These are phyloP conservation scores for Choricystis sp. DNA, from an alignment of 139 green algal species.

Conservation along the genomic window DNA sequence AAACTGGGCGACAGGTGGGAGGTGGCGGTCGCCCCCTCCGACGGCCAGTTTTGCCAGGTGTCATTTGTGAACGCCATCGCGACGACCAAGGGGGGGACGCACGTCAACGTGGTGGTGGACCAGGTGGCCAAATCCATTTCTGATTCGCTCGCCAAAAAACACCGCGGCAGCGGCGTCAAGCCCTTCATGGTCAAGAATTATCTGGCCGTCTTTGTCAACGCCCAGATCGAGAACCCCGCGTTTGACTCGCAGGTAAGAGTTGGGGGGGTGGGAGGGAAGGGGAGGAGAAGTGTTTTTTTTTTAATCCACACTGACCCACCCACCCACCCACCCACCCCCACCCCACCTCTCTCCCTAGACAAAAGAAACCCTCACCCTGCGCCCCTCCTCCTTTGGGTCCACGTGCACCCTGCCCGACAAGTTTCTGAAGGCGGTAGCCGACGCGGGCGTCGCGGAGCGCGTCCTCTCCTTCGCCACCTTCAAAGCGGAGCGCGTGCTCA, in stretches of 20 bases:
- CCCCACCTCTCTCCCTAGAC: conserved; percentile 37
- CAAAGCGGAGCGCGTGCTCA: conserved; percentile 88
- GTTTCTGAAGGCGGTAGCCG: conserved; percentile 82
- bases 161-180: conserved; percentile 77
- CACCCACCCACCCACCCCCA: not conserved
- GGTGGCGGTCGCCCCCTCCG: conserved; percentile 65
- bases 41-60: conserved; percentile 90
- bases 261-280: not conserved
- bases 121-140: conserved; percentile 48
- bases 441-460: conserved; percentile 64
- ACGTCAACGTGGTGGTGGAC: conserved; percentile 85
- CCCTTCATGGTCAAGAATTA: conserved; percentile 95
- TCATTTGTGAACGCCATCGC: conserved; percentile 96
- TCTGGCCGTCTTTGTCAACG: conserved; percentile 96
- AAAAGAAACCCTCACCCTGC: conserved; percentile 92
- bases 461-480: conserved; percentile 79
- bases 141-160: conserved; percentile 89
- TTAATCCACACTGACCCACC: not conserved
- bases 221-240: conserved; percentile 89
- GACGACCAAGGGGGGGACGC: conserved; percentile 91
- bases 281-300: not conserved
- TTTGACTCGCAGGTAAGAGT: conserved; percentile 88
- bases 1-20: conserved; percentile 93
- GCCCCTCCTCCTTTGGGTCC: conserved; percentile 75
- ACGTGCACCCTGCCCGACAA: conserved; percentile 70